Evolutionary conservation across 768 basidiomycete species (phyloP).

Genomic region (Calvatia gigantea): DNA sequence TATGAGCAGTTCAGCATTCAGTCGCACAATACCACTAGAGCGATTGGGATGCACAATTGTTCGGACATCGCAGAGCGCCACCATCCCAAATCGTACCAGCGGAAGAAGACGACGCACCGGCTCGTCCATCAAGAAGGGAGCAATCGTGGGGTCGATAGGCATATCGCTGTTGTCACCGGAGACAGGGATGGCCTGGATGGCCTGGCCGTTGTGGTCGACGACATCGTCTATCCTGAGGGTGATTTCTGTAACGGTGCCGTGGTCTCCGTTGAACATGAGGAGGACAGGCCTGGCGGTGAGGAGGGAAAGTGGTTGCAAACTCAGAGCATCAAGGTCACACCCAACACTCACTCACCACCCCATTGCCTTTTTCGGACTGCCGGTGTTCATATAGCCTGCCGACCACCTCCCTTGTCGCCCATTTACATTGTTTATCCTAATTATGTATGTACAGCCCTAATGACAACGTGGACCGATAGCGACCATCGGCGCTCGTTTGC

Average conservation of each 20-base stretch:
- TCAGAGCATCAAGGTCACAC: neutral
- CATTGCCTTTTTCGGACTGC: neutral
- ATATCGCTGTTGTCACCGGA: neutral
- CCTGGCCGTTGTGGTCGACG: conserved; percentile 12
- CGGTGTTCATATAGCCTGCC: neutral
- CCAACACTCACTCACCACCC: neutral
- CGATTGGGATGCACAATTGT: too few relatives aligned
- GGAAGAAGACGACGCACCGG: neutral
- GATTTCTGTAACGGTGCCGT: neutral
- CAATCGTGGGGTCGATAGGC: conserved; percentile 8
- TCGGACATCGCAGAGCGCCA: too few relatives aligned
- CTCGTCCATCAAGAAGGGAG: conserved; percentile 8
- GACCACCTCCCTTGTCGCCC: neutral
- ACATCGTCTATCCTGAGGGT: conserved; percentile 11
- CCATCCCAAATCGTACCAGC: too few relatives aligned
- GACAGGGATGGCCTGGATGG: neutral
- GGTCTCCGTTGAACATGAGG: neutral
- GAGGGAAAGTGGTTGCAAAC: neutral
- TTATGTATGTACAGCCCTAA: neutral
- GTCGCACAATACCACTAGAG: neutral
- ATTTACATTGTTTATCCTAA: neutral
- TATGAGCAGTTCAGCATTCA: neutral
- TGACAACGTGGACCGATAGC: neutral
- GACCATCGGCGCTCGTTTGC: neutral
- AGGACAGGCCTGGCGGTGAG: neutral